Percentiles rank a stretch among this genome's conserved stretches.
Evolutionary conservation across 1,139 yeast genomes (phyloP).

Genomic region (Geotrichum klebahnii): DNA sequence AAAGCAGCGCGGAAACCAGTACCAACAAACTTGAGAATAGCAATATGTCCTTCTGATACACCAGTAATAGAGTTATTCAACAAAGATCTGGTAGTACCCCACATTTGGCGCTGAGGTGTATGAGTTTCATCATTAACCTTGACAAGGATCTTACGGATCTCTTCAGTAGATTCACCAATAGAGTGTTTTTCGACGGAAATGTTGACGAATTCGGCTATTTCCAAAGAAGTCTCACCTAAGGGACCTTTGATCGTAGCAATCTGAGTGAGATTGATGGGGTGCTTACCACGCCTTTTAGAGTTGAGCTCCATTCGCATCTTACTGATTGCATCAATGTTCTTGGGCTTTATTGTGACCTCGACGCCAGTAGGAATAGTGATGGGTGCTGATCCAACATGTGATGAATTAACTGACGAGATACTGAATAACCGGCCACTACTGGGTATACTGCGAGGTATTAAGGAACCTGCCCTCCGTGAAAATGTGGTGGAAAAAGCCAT

Average conservation of each 20-base stretch:
- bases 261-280: constrained; percentile 53
- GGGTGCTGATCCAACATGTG: constrained; percentile 62
- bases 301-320: constrained; percentile 32
- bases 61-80: constrained; percentile 78
- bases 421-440: constrained; percentile 7
- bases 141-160: constrained; percentile 45
- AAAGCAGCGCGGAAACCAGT: constrained; percentile 91
- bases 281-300: constrained; percentile 52
- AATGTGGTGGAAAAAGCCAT: constrained; percentile 9
- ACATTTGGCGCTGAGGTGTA: constrained; percentile 76
- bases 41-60: constrained; percentile 86
- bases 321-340: constrained; percentile 51
- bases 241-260: constrained; percentile 75
- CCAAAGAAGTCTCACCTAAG: constrained; percentile 59
- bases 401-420: constrained; percentile 26
- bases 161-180: constrained; percentile 24
- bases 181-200: constrained; percentile 31
- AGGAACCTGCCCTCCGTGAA: constrained; percentile 8
- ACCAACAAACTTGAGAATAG: constrained; percentile 86
- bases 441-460: constrained; percentile 1
- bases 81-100: constrained; percentile 91
- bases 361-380: constrained; percentile 55
- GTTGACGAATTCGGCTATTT: constrained; percentile 68
- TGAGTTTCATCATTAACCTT: constrained; percentile 54
- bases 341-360: constrained; percentile 39